phyloP scores from a whole-genome alignment of 495 filamentous ascomycete species.

The Sabuloglossum arenarium region DNA sequence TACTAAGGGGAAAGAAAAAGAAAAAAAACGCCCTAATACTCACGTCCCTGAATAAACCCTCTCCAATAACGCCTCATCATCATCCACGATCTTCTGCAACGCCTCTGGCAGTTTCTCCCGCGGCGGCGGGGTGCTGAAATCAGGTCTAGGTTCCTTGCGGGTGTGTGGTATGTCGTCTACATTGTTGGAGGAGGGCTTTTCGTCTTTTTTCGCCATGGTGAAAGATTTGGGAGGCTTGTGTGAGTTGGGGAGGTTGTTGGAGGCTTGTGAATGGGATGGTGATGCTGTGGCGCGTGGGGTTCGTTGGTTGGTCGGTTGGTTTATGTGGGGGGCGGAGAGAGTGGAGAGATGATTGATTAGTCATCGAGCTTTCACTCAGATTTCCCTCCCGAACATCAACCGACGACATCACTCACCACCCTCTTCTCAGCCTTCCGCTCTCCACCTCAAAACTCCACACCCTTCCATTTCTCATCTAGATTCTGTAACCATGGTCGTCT shows the following conservation, averaged over 20 bases:
- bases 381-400: too few relatives aligned
- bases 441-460: too few relatives aligned
- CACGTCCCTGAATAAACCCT: slow-evolving; percentile 64
- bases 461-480: too few relatives aligned
- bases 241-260: background rate
- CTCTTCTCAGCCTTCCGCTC: too few relatives aligned
- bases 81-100: slow-evolving; percentile 55
- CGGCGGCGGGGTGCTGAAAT: slow-evolving; percentile 28
- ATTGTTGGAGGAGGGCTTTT: slow-evolving; percentile 3
- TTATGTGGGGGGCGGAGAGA: too few relatives aligned
- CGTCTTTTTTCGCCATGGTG: slow-evolving; percentile 7
- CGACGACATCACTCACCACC: too few relatives aligned
- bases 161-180: slow-evolving; percentile 13
- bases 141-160: slow-evolving; percentile 16
- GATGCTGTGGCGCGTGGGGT: too few relatives aligned
- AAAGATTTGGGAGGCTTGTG: background rate
- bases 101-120: slow-evolving; percentile 41
- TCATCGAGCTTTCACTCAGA: too few relatives aligned
- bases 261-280: background rate
- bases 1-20: slow-evolving; percentile 1
- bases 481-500: slow-evolving; percentile 52
- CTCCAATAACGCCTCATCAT: slow-evolving; percentile 59
- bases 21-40: slow-evolving; percentile 17
- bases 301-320: too few relatives aligned
- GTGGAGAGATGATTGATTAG: too few relatives aligned